Evolutionary conservation across 106 monocot species (phyloP), one percentile per base, ranked within the genome.

Genomic region (Agapanthus africanus): DNA sequence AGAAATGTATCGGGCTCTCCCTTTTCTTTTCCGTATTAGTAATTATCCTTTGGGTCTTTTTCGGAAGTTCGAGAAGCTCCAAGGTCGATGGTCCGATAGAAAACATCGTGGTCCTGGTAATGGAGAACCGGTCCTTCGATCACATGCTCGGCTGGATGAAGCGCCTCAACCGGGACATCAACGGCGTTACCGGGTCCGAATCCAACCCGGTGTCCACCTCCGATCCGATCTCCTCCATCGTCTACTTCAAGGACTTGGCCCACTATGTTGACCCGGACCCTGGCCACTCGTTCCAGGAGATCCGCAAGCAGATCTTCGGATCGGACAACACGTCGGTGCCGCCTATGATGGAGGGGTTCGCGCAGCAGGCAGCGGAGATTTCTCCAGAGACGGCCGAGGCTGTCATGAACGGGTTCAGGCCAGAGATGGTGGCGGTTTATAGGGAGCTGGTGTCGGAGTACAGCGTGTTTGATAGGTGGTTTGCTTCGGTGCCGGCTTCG

Each of bases 111-210:
- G 83, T 90, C n/a, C 51, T 90, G 18, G 90, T 90, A 33, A 90
- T 90, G 90, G 90, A 90, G 86, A 90, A 90, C 81, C 83, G 90
- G 73, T 87, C 87, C 9, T 87, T 87, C 69, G 87, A 86, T 73
- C 86, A 86, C 79, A 82, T 86, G 79, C 71, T 90, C 7, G 90
- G 90, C 16, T 90, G 86, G 86, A 90, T 84, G 90, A 90, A 84
- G 79, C 46, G 65, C 22, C 86, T 80, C 50, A 83, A 90, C 73
- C 86, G 83, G 31, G 73, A 62, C 32, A 90, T 90, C 74, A 37
- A 90, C 67, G 90, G 90, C 28, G 86, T 90, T 35, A 74, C 66
- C 16, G 90, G 90, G 4, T 41, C 66, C 14, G 86, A 90, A 14
- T 46, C 80, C 18, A 81, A 90, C 63, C 80, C 85, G 13, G 34